A percentile compares a stretch with the other conserved stretches of the same genome.
Conservation (phyloP, 768 basidiomycete species). For the Cyathus striatus region DNA sequence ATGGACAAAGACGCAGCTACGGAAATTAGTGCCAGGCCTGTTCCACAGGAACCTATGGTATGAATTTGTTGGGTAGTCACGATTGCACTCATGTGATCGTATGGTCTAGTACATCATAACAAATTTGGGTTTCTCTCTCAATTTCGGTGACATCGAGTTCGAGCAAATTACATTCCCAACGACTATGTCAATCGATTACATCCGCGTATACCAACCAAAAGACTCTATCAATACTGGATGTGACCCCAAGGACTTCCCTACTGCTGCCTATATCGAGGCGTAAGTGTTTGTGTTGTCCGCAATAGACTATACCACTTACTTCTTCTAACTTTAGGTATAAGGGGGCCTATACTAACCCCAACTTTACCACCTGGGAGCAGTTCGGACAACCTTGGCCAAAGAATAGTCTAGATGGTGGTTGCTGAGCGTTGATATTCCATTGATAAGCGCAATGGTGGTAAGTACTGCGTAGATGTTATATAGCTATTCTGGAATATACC, state of each 20-base stretch:
- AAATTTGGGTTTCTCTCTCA: constrained; percentile 61
- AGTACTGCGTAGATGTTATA: no score
- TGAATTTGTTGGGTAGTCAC: constrained; percentile 1
- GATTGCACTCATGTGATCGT: constrained; percentile 23
- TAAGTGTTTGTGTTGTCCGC: constrained; percentile 20
- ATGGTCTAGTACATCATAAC: constrained; percentile 56
- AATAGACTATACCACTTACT: constrained; percentile 8
- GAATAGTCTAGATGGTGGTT: constrained; percentile 29
- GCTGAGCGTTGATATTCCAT: no score
- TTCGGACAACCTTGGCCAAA: constrained; percentile 51
- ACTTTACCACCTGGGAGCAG: constrained; percentile 38
- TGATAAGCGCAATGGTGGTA: no score
- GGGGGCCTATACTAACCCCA: constrained; percentile 62
- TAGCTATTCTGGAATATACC: no score
- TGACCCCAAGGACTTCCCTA: constrained; percentile 67
- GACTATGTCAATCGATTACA: constrained; percentile 68
- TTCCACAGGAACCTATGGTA: constrained; percentile 69
- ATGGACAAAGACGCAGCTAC: constrained; percentile 42
- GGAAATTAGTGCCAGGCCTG: constrained; percentile 47
- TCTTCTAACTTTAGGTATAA: constrained; percentile 34
- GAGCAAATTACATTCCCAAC: constrained; percentile 44
- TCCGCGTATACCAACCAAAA: constrained; percentile 63
- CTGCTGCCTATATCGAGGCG: constrained; percentile 65
- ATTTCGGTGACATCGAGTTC: constrained; percentile 60
- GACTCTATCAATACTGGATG: constrained; percentile 50